Evolutionary conservation across 179 eudicot species (phyloP).

Genomic region (Beta lomatogona): DNA sequence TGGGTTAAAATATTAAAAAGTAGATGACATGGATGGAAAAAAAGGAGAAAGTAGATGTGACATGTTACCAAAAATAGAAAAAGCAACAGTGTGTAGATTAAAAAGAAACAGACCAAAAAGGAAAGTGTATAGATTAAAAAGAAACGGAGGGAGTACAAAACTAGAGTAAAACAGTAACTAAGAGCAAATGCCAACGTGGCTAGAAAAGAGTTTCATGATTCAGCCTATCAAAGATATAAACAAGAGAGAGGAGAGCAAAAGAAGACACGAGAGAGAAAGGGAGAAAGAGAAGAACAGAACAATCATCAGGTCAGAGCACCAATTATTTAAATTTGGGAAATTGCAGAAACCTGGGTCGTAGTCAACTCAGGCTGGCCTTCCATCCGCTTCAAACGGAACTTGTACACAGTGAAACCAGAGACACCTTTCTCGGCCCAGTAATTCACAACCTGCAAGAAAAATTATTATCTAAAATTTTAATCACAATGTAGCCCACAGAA

Average conservation of each 20-base stretch:
- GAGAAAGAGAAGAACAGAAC: background rate
- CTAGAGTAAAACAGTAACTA: background rate
- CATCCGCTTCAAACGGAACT: conserved; percentile 61
- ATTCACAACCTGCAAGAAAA: conserved; percentile 48
- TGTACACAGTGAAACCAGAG: conserved; percentile 76
- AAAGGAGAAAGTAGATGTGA: too few species aligned
- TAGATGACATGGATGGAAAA: too few species aligned
- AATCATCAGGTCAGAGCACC: background rate
- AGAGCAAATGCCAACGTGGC: background rate
- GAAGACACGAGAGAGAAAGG: background rate
- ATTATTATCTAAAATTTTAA: background rate
- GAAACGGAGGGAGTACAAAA: too few species aligned
- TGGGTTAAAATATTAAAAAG: too few species aligned
- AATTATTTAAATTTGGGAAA: background rate
- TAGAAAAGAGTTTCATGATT: background rate
- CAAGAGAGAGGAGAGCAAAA: background rate
- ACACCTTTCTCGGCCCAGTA: conserved; percentile 85
- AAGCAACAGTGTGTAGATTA: too few species aligned
- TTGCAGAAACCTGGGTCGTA: conserved; percentile 62
- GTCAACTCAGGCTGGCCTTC: conserved; percentile 76
- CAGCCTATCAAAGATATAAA: background rate
- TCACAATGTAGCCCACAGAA: background rate
- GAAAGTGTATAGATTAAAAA: too few species aligned
- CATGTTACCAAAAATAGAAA: too few species aligned
- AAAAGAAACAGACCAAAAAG: too few species aligned